phyloP scores from a whole-genome alignment of 2,329 filamentous ascomycete genomes.

The Acephala macrosclerotiorum region DNA sequence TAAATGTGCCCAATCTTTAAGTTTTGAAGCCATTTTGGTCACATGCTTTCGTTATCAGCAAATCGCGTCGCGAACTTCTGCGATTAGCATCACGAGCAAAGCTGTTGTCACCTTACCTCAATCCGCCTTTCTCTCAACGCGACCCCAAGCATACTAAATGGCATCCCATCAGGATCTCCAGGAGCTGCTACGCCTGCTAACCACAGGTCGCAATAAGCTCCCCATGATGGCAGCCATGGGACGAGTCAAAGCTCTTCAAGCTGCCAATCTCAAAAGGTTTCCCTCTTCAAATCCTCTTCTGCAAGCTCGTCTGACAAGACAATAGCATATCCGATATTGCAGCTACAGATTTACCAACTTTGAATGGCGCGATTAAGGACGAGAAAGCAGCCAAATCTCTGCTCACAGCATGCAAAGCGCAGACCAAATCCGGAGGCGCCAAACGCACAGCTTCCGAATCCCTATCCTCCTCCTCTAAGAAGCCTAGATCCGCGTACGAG shows the following conservation, averaged over 20 bases:
- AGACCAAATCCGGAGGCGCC: slow-evolving; percentile 28
- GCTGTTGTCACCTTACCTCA: neutral
- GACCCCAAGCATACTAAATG: slow-evolving; percentile 44
- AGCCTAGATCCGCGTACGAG: slow-evolving; percentile 40
- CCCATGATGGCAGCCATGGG: slow-evolving; percentile 66
- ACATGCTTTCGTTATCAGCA: neutral
- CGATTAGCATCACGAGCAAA: neutral
- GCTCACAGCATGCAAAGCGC: slow-evolving; percentile 40
- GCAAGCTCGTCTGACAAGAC: slow-evolving; percentile 20
- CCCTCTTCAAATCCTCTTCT: slow-evolving; percentile 10
- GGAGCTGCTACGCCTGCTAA: slow-evolving; percentile 66
- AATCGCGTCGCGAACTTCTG: neutral
- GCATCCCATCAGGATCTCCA: slow-evolving; percentile 65
- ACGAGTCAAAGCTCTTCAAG: slow-evolving; percentile 64
- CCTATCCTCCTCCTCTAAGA: slow-evolving; percentile 36
- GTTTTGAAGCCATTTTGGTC: neutral
- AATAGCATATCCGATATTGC: slow-evolving; percentile 43
- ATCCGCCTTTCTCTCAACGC: neutral
- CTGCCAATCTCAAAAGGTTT: slow-evolving; percentile 62
- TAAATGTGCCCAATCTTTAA: neutral
- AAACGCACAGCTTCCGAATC: slow-evolving; percentile 34
- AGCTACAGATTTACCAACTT: slow-evolving; percentile 30
- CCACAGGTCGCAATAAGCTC: slow-evolving; percentile 58
- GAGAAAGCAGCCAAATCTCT: slow-evolving; percentile 43
- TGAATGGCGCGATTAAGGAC: slow-evolving; percentile 38